Conservation (phyloP, 768 basidiomycete genomes). For the Lactarius sanguifluus region DNA sequence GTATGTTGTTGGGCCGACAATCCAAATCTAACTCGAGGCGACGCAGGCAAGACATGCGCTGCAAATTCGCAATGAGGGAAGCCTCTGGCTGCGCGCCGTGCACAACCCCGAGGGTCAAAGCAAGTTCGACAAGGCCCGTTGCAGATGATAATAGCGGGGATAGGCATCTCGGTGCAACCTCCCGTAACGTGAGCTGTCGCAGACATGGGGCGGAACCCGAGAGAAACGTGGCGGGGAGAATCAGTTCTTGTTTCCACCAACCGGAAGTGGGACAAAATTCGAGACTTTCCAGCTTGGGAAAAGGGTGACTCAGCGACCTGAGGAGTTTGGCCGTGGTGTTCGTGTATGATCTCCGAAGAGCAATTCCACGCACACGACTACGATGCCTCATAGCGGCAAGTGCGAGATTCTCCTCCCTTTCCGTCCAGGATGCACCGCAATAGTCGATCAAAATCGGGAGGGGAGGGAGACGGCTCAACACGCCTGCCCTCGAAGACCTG, state of each 20-base stretch:
- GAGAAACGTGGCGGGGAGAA: neutral
- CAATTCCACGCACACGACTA: neutral
- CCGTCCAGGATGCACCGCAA: neutral
- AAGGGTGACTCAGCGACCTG: neutral
- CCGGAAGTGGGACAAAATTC: neutral
- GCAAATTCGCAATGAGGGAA: neutral
- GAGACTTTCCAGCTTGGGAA: neutral
- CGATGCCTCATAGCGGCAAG: neutral
- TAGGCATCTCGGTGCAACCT: neutral
- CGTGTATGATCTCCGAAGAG: neutral
- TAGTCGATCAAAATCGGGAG: neutral
- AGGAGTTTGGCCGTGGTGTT: neutral
- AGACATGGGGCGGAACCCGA: neutral
- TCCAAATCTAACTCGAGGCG: neutral
- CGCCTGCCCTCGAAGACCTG: neutral
- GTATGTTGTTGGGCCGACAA: accelerated
- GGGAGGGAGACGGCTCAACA: neutral
- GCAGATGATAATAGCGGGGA: neutral
- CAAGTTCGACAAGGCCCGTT: neutral
- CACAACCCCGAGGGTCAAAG: neutral
- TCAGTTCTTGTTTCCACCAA: neutral
- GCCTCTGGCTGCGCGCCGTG: neutral
- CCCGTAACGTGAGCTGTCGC: neutral
- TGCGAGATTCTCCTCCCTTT: neutral
- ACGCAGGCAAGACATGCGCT: neutral